These are phyloP conservation scores for Brettanomyces bruxellensis DNA, from an alignment of 805 yeast genomes.

Conservation along the genomic window DNA sequence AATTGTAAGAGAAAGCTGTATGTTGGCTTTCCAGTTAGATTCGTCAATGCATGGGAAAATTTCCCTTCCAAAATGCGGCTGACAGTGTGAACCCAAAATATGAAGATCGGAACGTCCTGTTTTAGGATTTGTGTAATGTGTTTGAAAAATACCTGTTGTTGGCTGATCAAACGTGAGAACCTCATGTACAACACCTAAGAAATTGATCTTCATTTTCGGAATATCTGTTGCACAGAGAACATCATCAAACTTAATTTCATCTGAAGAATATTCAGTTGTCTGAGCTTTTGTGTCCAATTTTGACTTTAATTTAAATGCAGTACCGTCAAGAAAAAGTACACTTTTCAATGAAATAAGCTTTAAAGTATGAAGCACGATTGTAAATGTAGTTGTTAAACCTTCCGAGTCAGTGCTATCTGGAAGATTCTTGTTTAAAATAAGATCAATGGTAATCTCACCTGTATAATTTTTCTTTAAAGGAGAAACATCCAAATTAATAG, in stretches of 20 bases:
- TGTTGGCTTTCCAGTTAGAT: slow-evolving; percentile 41
- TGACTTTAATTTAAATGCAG: slow-evolving; percentile 9
- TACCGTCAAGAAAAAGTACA: slow-evolving; percentile 14
- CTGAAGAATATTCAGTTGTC: slow-evolving; percentile 22
- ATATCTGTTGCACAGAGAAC: background rate
- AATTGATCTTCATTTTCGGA: slow-evolving; percentile 24
- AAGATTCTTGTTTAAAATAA: slow-evolving; percentile 16
- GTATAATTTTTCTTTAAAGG: slow-evolving; percentile 37
- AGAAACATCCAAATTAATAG: slow-evolving; percentile 25
- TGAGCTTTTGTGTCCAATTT: slow-evolving; percentile 33
- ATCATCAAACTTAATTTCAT: slow-evolving; percentile 16
- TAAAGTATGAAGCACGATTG: slow-evolving; percentile 30
- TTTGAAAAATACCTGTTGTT: slow-evolving; percentile 61
- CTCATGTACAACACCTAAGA: slow-evolving; percentile 42
- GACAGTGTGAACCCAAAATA: slow-evolving; percentile 62
- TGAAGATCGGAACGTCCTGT: slow-evolving; percentile 41
- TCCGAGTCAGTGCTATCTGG: slow-evolving; percentile 6
- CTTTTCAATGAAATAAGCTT: slow-evolving; percentile 33
- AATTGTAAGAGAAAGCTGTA: slow-evolving; percentile 42
- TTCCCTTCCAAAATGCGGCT: slow-evolving; percentile 53
- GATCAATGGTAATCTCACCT: slow-evolving; percentile 29
- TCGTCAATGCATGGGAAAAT: slow-evolving; percentile 71
- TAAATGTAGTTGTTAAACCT: slow-evolving; percentile 7
- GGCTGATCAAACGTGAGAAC: slow-evolving; percentile 44
- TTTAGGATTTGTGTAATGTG: slow-evolving; percentile 46